Percentiles rank a stretch among this genome's conserved stretches.
phyloP scores from a whole-genome alignment of 345 rosid species.

The Tarenaya hassleriana region DNA sequence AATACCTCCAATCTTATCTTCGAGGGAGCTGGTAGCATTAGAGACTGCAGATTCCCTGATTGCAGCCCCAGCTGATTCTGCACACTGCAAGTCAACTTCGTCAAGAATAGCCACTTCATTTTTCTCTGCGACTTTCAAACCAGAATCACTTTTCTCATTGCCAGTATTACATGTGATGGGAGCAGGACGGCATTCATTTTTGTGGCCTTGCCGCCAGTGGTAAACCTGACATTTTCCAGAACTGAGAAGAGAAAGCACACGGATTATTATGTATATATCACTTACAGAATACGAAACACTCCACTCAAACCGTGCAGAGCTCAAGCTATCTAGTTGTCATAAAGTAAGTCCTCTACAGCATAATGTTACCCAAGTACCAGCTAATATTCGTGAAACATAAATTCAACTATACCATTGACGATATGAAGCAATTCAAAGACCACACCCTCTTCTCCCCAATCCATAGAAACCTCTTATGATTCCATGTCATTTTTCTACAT shows the following conservation, averaged over 20 bases:
- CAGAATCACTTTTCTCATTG: constrained; percentile 35
- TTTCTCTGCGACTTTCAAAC: constrained; percentile 29
- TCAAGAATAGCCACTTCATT: constrained; percentile 24
- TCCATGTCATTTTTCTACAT: not conserved
- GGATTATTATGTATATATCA: constrained; percentile 22
- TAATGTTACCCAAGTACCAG: constrained; percentile 1
- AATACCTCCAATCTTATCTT: constrained; percentile 27
- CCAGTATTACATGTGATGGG: constrained; percentile 19
- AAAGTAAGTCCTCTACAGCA: constrained; percentile 4
- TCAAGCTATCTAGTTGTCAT: constrained; percentile 13
- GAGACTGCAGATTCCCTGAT: constrained; percentile 27
- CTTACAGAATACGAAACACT: constrained; percentile 11
- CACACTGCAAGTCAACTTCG: constrained; percentile 25
- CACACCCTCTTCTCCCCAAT: not conserved
- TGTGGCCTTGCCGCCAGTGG: constrained; percentile 98
- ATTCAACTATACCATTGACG: too few species aligned
- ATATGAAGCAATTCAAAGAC: constrained; percentile 1
- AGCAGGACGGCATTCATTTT: constrained; percentile 71
- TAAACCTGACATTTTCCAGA: constrained; percentile 84
- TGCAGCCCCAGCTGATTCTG: constrained; percentile 30
- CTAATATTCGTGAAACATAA: not conserved
- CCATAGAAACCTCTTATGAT: not conserved
- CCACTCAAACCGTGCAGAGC: not conserved
- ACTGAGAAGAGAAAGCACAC: constrained; percentile 32
- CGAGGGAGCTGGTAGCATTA: constrained; percentile 30